Base-by-base conservation (phyloP, 2,329 filamentous ascomycete species). In the Alternaria postmessia region DNA sequence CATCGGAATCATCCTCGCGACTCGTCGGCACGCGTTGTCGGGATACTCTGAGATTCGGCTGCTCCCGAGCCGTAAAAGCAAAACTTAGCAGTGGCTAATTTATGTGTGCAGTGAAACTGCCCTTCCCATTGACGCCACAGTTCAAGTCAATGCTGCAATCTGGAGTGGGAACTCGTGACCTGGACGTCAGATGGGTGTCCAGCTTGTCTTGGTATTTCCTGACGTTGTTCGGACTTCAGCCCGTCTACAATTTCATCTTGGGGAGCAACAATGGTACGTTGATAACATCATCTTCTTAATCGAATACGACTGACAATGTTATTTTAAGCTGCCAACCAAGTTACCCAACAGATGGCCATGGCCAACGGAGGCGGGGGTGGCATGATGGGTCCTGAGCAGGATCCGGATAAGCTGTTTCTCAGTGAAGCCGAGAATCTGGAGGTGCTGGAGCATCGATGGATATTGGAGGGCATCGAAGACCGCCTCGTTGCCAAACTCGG, bases 71-170 rank as follows among this genome's bases (percentile, higher is more conserved):
- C 43, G 22, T 38, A 42, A 57, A 53, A 51, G 36, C 54, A 38
- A 57, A 38, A 20, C 18, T 47, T 18, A 20, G 22, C 9, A 41
- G 20, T 46, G 42, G 57, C 57, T 65, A 57, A 71, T 67, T 68
- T 61, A 69, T 60, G 47, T 39, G 39, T 24, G 62, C 69, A 89
- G 93, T 99, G 87, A 97, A 97, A 89, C 82, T 99, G 26, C 95
- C 95, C 0, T 99, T 99, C 79, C 95, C 96, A 4, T 86, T 99
- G 67, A 99, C 95, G 32, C 94, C 97, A 79, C 96, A 97, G 79
- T 99, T 99, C 87, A 99, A 99, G 86, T 95, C 93, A 69, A 99
- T 99, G 95, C 86, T 99, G 54, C 95, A 99, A 82, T 94, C 94
- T 42, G 95, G 95, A 72, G 94, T 99, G 44, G 93, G 93, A 65